Evolutionary conservation across 805 yeast genomes (phyloP), one percentile per base, ranked within the genome.

Genomic region (Metschnikowia noctiluminum): DNA sequence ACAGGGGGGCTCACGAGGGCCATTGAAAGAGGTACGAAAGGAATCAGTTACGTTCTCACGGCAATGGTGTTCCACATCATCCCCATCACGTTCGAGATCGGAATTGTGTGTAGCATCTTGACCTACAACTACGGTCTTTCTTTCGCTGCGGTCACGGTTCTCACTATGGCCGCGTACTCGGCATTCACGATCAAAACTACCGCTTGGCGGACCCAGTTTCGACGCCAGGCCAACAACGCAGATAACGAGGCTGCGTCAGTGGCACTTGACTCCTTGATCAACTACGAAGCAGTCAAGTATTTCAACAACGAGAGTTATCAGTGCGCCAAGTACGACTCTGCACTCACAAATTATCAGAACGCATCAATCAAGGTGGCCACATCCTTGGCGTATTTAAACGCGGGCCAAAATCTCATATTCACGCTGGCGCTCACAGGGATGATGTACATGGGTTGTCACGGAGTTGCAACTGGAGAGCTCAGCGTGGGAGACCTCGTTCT

Each of bases 61-160:
- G 96, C 98, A 2, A 88, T 92, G 96, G 96, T 94, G n/a, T 92
- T 94, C 73, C 98, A 94, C 64, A 91, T 94, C 35, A 73, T 92
- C 32, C 99, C 99, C 8, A 87, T 92, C 37, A 78, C 95, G 3
- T 87, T 94, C 63, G 99, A 94, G 65, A 94, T 94, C 45, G 78
- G 87, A 2, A 85, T 94, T 47, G 99, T 94, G 11, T 88, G 97
- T 63, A 96, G 97, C 48, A 87, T 94, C 39, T 73, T 94, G 56
- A 89, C 97, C 13, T 92, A 91, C 65, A 92, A 92, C 64, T 94
- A 89, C 63, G 99, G 99, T 27, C 67, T 80, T 1, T 76, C 84
- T 26, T 94, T 89, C 71, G 97, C 99, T 2, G 89, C 87, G 6
- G 90, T 92, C 40, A 90, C 99, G 0, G 71, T 89, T 39, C 63